These are phyloP conservation scores for Ogataea zsoltii DNA, from an alignment of 805 yeast genomes.

Conservation along the genomic window DNA sequence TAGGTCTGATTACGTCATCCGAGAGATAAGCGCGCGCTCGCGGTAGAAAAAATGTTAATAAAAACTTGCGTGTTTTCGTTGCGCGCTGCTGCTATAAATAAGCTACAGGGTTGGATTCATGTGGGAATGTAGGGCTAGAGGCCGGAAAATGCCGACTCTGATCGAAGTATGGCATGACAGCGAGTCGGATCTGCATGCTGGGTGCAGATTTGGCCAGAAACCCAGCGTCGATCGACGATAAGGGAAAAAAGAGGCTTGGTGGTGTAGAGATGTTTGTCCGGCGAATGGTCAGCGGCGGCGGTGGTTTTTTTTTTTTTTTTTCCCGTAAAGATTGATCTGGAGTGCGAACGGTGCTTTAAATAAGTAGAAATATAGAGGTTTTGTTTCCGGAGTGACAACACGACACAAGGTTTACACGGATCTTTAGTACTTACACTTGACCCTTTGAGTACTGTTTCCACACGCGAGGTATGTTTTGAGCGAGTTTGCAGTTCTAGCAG, in stretches of 20 bases:
- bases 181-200: too few species aligned
- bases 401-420: neutral
- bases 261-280: conserved; percentile 3
- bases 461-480: neutral
- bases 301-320: conserved; percentile 1
- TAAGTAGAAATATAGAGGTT: neutral
- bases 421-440: neutral
- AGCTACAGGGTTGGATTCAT: neutral
- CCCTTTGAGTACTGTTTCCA: neutral
- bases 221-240: too few species aligned
- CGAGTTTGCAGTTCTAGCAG: neutral
- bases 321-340: conserved; percentile 1
- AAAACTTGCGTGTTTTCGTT: neutral
- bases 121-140: neutral
- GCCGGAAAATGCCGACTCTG: too few species aligned
- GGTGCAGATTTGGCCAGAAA: neutral
- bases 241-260: neutral
- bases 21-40: neutral
- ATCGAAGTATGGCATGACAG: too few species aligned
- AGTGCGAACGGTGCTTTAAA: conserved; percentile 1
- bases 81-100: conserved; percentile 3
- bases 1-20: neutral
- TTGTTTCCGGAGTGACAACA: neutral
- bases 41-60: neutral
- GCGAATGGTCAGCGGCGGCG: neutral